Conservation (phyloP, 768 basidiomycete genomes). For the Macrolepiota albuminosa region DNA sequence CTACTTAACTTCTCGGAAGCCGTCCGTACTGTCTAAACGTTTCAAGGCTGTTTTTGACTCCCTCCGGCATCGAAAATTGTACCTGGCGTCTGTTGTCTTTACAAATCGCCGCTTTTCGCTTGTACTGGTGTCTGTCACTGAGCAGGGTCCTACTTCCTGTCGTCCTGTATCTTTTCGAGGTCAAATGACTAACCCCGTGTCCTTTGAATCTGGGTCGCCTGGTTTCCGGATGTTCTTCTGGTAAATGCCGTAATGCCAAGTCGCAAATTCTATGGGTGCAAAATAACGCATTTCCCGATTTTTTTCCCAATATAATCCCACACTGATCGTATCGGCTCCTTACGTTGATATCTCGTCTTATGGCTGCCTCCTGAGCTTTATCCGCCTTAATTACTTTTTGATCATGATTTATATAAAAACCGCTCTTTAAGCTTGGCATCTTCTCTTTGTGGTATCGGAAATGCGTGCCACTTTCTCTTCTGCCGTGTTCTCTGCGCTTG, state of each 20-base stretch:
- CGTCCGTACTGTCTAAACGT: not conserved
- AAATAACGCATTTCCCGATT: conserved; percentile 6
- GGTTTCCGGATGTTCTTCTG: conserved; percentile 13
- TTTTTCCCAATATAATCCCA: conserved; percentile 13
- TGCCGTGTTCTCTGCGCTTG: conserved; percentile 9
- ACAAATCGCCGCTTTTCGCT: not conserved
- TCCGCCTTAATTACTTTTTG: not conserved
- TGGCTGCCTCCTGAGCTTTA: conserved; percentile 3
- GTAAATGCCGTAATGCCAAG: conserved; percentile 11
- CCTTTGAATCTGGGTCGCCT: not conserved
- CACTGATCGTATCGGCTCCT: not conserved
- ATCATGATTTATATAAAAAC: conserved; percentile 1
- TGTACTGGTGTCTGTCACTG: not conserved
- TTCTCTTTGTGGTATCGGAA: not conserved
- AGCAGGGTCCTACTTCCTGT: not conserved
- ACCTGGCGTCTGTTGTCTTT: not conserved
- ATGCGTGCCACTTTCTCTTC: conserved; percentile 8
- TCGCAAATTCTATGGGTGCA: not conserved
- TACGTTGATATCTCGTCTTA: not conserved
- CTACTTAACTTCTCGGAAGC: not conserved
- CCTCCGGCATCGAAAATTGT: not conserved
- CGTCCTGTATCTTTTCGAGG: not conserved
- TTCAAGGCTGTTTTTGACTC: not conserved
- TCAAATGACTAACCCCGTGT: not conserved
- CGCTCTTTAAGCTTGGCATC: not conserved